Conservation (phyloP, 495 filamentous ascomycete species). For the Hyaloscypha variabilis region DNA sequence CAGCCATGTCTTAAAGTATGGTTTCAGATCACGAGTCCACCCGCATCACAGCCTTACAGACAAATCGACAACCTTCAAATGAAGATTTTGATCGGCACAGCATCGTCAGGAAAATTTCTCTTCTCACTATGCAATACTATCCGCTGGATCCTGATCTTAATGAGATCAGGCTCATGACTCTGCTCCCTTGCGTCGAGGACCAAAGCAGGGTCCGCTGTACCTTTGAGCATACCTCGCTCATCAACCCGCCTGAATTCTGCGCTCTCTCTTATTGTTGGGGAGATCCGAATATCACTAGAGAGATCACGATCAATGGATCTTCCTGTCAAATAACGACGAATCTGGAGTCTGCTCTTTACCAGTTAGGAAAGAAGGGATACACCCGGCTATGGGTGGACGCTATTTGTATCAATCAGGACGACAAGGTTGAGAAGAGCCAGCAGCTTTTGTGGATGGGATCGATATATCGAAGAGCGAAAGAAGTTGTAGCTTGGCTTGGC, state of each 20-base stretch:
- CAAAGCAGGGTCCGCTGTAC: not conserved
- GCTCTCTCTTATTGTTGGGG: conserved; percentile 1
- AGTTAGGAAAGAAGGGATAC: not conserved
- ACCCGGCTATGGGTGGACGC: conserved; percentile 26
- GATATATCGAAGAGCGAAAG: conserved; percentile 27
- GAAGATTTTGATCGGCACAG: no score
- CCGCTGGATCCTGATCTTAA: no score
- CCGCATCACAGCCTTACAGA: no score
- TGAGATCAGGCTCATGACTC: no score
- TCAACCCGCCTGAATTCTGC: not conserved
- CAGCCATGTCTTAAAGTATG: no score
- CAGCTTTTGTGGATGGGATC: conserved; percentile 32
- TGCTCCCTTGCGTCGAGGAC: no score
- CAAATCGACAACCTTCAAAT: no score
- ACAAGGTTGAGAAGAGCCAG: conserved; percentile 23
- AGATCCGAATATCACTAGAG: not conserved
- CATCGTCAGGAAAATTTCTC: no score
- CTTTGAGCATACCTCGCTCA: not conserved
- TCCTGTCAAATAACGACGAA: not conserved
- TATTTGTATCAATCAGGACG: conserved; percentile 34
- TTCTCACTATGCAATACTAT: no score
- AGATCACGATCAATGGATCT: not conserved
- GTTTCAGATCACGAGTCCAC: no score
- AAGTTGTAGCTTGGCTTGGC: conserved; percentile 32
- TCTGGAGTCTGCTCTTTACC: not conserved